Evolutionary conservation across 2,329 filamentous ascomycete genomes (phyloP), one percentile per base, ranked within the genome.

Genomic region (Clonostachys rhizophaga): DNA sequence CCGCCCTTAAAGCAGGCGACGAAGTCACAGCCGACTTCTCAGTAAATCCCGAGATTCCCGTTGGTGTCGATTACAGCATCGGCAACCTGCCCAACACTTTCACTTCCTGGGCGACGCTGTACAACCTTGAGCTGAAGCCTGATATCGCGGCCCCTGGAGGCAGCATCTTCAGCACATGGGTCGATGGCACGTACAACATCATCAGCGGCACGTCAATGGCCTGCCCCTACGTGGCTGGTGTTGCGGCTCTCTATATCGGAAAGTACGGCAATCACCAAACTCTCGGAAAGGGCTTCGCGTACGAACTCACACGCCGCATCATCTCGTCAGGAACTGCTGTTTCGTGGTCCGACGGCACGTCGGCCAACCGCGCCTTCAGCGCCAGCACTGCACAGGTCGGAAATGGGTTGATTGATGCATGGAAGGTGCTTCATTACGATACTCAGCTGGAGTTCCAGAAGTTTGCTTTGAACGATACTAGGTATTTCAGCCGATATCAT

Each of bases 171-270:
- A 70, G 68, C 12, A 73, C 71, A 18, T 39, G 36, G 36, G 8
- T 18, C 14, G 36, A 39, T 6, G 58, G 58, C 16, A 45, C 50
- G 13, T 61, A 61, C 46, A 63, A 62, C 5, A 62, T 75, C 8
- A 59, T 70, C 34, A 70, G 65, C 44, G 74, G 74, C 41, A 77
- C 74, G 1, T 74, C 70, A 3, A 76, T 77, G 74, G 67, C 72
- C 5, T 66, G 65, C 42, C 72, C 72, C 2, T 72, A 71, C 47
- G 62, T 73, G 7, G 72, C 72, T 20, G 72, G 70, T 30, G 59
- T 68, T 24, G 64, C 66, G 3, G 66, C 65, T 16, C 56, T 69
- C 14, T 68, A 63, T 41, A 59, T 68, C 44, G 50, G 59, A 8
- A 55, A 53, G 11, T 51, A 59, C 35, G 66, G 65, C 12, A 63